Conservation (phyloP, 1,139 yeast genomes). For the Citeromyces hawaiiensis region DNA sequence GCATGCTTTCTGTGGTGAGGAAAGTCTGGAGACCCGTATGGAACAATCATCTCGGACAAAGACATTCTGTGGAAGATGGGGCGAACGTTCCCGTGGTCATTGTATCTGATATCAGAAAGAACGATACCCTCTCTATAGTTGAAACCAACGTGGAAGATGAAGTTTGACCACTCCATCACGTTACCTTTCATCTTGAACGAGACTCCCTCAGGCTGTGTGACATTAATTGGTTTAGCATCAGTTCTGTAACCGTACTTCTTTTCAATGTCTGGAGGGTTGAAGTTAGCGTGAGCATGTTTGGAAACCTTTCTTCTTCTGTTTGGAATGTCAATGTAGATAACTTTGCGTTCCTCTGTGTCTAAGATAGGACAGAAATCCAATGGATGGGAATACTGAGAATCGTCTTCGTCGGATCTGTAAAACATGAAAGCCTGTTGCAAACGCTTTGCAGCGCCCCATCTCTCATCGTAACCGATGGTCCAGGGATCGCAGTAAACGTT, state of each 20-base stretch:
- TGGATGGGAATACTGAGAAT: conserved; percentile 75
- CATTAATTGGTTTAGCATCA: conserved; percentile 47
- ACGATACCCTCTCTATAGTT: conserved; percentile 81
- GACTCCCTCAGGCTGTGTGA: conserved; percentile 74
- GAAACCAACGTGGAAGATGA: conserved; percentile 66
- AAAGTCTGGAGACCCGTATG: conserved; percentile 67
- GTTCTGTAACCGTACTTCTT: conserved; percentile 51
- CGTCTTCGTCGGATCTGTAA: conserved; percentile 68
- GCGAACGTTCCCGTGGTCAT: conserved; percentile 60
- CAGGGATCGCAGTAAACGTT: conserved; percentile 72
- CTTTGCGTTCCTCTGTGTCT: conserved; percentile 57
- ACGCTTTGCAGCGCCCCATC: conserved; percentile 69
- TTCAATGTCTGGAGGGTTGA: conserved; percentile 50
- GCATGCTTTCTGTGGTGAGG: conserved; percentile 83
- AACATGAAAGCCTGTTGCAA: conserved; percentile 74
- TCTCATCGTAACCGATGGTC: conserved; percentile 79
- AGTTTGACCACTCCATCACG: conserved; percentile 66
- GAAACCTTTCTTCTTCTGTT: conserved; percentile 61
- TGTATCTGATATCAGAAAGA: conserved; percentile 56
- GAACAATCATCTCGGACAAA: conserved; percentile 73
- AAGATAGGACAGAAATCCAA: conserved; percentile 75
- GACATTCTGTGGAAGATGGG: conserved; percentile 71
- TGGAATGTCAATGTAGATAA: conserved; percentile 64
- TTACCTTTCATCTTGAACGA: conserved; percentile 61
- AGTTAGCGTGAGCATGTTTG: conserved; percentile 52